Evolutionary conservation across 2,329 filamentous ascomycete genomes (phyloP), one percentile per base, ranked within the genome.

Genomic region (Drechslerella stenobrocha): DNA sequence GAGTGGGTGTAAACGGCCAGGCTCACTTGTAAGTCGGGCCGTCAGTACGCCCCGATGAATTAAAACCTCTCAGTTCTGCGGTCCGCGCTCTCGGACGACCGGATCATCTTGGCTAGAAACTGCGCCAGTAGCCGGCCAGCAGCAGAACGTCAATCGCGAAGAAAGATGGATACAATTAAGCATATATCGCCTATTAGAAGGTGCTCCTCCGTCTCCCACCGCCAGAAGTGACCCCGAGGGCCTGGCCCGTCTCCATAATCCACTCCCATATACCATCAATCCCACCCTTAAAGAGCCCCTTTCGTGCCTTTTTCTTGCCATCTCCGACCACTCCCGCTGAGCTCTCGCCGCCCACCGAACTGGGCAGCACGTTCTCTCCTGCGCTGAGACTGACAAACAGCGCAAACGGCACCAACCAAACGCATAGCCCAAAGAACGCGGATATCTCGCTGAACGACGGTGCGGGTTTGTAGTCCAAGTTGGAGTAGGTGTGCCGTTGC

Each of bases 321-420:
- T 34, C 73, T 32, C 63, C 67, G 13, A 71, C 64, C 2, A 56
- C 52, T 26, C 69, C 52, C 3, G 72, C 70, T 8, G 74, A 72
- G 1, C 82, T 81, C 52, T 81, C 80, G 70, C 90, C 87, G 47
- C 84, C 89, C 9, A 90, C 89, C 83, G 96, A 96, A 5, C 87
- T 95, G 0, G 93, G 93, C 52, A 98, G 79, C 2, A 97, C 89
- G 75, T 97, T 97, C 75, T 98, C 93, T 56, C 90, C 90, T 0
- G 93, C 93, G 15, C 89, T 95, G 40, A 98, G 78, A 73, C 89
- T 95, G 51, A 98, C 92, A 75, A 98, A 98, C 11, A 98, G 81
- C 13, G 91, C 86, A 75, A 98, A 98, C 0, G 93, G 93, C 0
- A 97, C 89, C 1, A 98, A 81, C 93, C 93, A 98, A 0, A 98